phyloP scores from a whole-genome alignment of 1,284 basidiomycete species.

The Ceratobasidium sp. region DNA sequence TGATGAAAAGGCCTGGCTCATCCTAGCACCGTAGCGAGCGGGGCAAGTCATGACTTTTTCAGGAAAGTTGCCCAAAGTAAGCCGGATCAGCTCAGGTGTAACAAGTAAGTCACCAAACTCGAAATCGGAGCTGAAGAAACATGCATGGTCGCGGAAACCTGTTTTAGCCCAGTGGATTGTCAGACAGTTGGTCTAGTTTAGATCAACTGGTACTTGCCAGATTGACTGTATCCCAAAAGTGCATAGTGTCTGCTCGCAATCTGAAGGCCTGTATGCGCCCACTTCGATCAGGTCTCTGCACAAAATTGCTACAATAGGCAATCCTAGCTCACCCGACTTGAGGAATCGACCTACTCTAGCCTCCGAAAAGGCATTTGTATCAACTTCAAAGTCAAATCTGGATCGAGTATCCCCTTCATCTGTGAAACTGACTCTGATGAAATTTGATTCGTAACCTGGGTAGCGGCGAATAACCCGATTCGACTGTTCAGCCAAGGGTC shows the following conservation, averaged over 20 bases:
- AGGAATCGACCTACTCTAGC: constrained; percentile 35
- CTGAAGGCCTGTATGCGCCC: background rate
- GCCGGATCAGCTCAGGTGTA: constrained; percentile 63
- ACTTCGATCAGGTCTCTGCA: background rate
- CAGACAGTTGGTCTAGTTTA: background rate
- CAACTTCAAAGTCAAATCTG: constrained; percentile 39
- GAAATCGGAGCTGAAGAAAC: constrained; percentile 22
- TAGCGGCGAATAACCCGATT: constrained; percentile 40
- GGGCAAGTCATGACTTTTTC: constrained; percentile 62
- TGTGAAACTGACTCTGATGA: constrained; percentile 40
- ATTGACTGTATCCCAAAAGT: constrained; percentile 29
- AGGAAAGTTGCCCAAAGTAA: constrained; percentile 67
- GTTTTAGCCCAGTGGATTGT: background rate
- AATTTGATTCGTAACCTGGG: constrained; percentile 37
- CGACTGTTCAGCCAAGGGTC: constrained; percentile 39
- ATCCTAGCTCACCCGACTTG: constrained; percentile 17
- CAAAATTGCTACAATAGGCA: too few species aligned
- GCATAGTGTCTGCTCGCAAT: constrained; percentile 5
- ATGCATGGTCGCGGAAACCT: constrained; percentile 30
- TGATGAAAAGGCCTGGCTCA: constrained; percentile 83
- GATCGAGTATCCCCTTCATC: constrained; percentile 38
- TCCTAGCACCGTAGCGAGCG: constrained; percentile 78
- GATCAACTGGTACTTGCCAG: background rate
- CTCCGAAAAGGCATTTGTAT: constrained; percentile 36
- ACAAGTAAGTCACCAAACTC: constrained; percentile 47